Base-by-base conservation (phyloP, 2,329 filamentous ascomycete species). In the Intubia oerlemansii region DNA sequence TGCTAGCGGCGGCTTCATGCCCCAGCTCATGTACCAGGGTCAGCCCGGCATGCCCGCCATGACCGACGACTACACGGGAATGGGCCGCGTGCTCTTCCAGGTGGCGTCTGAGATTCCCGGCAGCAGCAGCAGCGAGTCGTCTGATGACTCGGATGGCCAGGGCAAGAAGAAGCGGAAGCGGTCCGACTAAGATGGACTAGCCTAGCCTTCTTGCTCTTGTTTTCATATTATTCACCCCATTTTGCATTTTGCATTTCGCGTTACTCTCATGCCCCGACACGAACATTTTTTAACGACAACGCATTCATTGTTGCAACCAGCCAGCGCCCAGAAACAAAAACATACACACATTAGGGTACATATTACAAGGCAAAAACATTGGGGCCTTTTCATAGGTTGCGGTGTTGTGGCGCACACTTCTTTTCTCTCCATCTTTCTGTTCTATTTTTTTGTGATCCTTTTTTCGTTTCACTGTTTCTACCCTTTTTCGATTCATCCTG, bases 61-160 rank as follows among this genome's bases (percentile, higher is more conserved):
- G 7, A 14, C 17, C 20, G 29, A 25, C 7, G 17, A 30, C 23
- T 25, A 16, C 18, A 19, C 25, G 14, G 24, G 19, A 10, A 64
- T 80, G 34, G 78, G 80, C 39, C 73, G 74, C 44, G 75, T 80
- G 24, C 66, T 91, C 36, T 90, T 82, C 56, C 76, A 84, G 49
- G 70, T 81, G 31, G 71, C 78, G 17, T 65, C 77, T 17, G 73
- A 77, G 40, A 62, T 77, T 29, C 69, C 76, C 21, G 71, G 71
- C 38, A 78, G 65, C 42, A 54, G 56, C 10, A 66, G 58, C 41
- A 65, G 69, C n/a, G 39, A 53, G 21, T 65, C 62, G 3, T 65
- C 62, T 4, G 63, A 66, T 14, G 61, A 62, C 27, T 54, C 58
- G 35, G 48, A 56, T 34, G 54, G 53, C 37, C 52, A 54, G 41